Evolutionary conservation across 2,329 filamentous ascomycete genomes (phyloP).

Genomic region (Bipolaris victoriae): DNA sequence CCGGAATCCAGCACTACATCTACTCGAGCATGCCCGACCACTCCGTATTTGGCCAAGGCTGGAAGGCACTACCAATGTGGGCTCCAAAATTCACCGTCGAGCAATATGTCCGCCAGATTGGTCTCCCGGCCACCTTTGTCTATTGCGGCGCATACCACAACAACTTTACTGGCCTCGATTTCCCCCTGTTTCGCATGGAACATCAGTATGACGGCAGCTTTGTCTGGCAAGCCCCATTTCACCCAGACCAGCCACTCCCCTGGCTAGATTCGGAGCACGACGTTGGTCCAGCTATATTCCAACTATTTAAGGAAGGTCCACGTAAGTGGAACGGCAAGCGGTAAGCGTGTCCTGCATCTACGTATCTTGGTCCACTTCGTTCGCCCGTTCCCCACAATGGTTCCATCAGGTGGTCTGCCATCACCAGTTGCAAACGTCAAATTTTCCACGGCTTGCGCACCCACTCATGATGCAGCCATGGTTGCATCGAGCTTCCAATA

Average conservation of each 20-base stretch:
- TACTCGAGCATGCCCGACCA: conserved; percentile 99
- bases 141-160: conserved; percentile 99
- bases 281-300: conserved; percentile 86
- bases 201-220: conserved; percentile 84
- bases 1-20: conserved; percentile 86
- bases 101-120: conserved; percentile 83
- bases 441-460: conserved; percentile 16
- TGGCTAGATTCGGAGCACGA: conserved; percentile 98
- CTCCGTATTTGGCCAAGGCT: conserved; percentile 73
- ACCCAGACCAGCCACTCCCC: conserved; percentile 84
- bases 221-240: conserved; percentile 91
- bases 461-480: conserved; percentile 17
- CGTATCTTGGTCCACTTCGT: conserved; percentile 28
- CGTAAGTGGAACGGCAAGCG: conserved; percentile 79
- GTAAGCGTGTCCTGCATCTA: conserved; percentile 53
- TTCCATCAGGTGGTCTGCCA: conserved; percentile 26
- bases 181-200: conserved; percentile 96
- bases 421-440: conserved; percentile 19
- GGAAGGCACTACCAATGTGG: conserved; percentile 90
- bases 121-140: conserved; percentile 86
- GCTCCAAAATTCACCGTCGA: conserved; percentile 91
- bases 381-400: conserved; percentile 30
- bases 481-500: conserved; percentile 11
- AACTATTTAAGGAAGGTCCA: conserved; percentile 93
- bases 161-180: conserved; percentile 92